Evolutionary conservation across 2,329 filamentous ascomycete genomes (phyloP).

Genomic region (Phaeoacremonium minimum): DNA sequence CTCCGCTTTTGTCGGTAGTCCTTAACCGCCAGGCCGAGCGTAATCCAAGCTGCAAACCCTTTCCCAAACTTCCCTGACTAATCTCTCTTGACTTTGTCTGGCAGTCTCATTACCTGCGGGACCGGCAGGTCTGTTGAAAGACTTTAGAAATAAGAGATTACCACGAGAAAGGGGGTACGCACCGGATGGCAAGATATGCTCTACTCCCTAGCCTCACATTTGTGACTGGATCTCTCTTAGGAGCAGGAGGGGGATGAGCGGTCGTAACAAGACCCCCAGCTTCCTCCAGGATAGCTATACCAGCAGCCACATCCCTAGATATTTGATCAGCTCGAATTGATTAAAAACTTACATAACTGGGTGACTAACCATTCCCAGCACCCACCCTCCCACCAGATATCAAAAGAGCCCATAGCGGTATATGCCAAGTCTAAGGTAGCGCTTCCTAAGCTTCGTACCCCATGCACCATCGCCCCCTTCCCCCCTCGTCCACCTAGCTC

Average conservation of each 20-base stretch:
- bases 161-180: slow-evolving; percentile 11
- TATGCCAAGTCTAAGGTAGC: slow-evolving; percentile 73
- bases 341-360: no score
- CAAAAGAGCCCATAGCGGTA: slow-evolving; percentile 68
- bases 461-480: slow-evolving; percentile 75
- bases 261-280: slow-evolving; percentile 71
- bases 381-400: slow-evolving; percentile 81
- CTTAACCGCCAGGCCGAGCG: slow-evolving; percentile 53
- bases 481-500: slow-evolving; percentile 60
- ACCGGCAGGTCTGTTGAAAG: slow-evolving; percentile 54
- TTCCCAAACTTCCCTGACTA: slow-evolving; percentile 69
- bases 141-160: neutral
- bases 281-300: slow-evolving; percentile 68
- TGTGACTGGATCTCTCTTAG: slow-evolving; percentile 49
- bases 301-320: slow-evolving; percentile 73
- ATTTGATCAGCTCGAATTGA: slow-evolving; percentile 1
- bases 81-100: slow-evolving; percentile 63
- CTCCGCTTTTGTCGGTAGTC: no score
- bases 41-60: slow-evolving; percentile 65
- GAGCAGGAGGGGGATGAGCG: slow-evolving; percentile 63
- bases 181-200: slow-evolving; percentile 67
- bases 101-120: slow-evolving; percentile 57
- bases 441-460: slow-evolving; percentile 65
- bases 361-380: slow-evolving; percentile 73
- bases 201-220: slow-evolving; percentile 62